Evolutionary conservation across 129 eudicot genomes (phyloP), one percentile per base, ranked within the genome.

Genomic region (Apium graveolens): DNA sequence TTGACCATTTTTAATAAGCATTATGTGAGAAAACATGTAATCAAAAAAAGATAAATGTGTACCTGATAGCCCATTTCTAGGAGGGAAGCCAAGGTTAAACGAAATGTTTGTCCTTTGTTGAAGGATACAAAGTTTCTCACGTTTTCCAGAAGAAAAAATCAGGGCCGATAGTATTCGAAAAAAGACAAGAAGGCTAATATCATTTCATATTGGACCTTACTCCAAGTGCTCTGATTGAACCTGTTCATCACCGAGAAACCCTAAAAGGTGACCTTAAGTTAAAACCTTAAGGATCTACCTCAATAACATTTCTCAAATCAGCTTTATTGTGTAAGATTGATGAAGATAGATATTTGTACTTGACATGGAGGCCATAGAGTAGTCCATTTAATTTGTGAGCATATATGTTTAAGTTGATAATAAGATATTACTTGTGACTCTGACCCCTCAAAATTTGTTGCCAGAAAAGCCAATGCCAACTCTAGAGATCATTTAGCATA

Each of bases 61-160:
- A 90, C 95, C 95, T 90, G 95, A 86, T 90, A 90, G 32, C 95
- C 95, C 90, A 90, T 90, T 72, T 86, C 95, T 75, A 90, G 91
- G 35, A 90, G 90, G 16, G 95, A 90, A 62, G 95, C 88, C 55
- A 90, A n/a, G 31, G 95, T 79, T 53, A 90, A 76, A 44, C 90
- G 88, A 73, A 90, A 90, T 18, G 90, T 88, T 88, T 90, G 95
- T 55, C 91, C 91, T 80, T 87, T 89, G 82, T 90, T 90, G 82
- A 90, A 90, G 5, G 95, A 87, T 34, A 90, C 90, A 76, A 90
- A 87, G 78, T 85, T 90, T 81, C 90, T 76, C n/a, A 90, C 95
- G 69, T 90, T 90, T 79, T 90, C 95, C 31, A 90, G 81, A 70
- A 90, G 95, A 76, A 90, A 87, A 80, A 69, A 90, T 81, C 71